Evolutionary conservation across 2,329 filamentous ascomycete genomes (phyloP).

Genomic region (Cryphonectria radicalis): DNA sequence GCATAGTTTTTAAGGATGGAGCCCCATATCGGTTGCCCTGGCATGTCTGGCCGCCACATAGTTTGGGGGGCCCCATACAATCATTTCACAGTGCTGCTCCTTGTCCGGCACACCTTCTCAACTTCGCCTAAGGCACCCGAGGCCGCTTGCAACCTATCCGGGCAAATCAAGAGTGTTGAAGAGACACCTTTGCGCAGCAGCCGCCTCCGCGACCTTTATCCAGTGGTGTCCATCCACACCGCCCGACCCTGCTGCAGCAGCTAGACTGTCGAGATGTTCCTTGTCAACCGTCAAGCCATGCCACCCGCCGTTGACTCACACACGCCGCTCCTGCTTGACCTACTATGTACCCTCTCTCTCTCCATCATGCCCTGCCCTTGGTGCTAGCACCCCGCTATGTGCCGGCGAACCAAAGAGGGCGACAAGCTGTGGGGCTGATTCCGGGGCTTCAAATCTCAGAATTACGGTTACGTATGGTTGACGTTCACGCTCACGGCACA

Average conservation of each 20-base stretch:
- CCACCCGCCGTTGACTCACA: slow-evolving; percentile 19
- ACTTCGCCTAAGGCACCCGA: slow-evolving; percentile 27
- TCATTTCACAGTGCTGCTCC: neutral
- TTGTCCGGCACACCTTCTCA: slow-evolving; percentile 23
- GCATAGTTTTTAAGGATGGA: neutral
- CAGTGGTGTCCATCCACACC: neutral
- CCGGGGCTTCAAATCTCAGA: neutral
- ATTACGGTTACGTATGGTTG: neutral
- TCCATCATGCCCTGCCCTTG: neutral
- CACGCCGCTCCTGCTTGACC: neutral
- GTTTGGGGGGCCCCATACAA: neutral
- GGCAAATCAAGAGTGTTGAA: neutral
- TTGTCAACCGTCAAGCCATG: neutral
- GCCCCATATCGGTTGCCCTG: neutral
- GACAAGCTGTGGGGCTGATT: neutral
- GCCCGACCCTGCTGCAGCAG: slow-evolving; percentile 9
- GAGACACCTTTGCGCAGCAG: neutral
- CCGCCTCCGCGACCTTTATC: neutral
- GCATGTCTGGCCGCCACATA: neutral
- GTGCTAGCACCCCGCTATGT: slow-evolving; percentile 6
- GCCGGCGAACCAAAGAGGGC: neutral
- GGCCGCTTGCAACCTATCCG: neutral
- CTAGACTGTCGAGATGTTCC: neutral
- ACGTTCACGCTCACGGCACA: neutral
- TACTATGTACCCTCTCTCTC: neutral